These are phyloP conservation scores for Chlorophyllum brunneum DNA, from an alignment of 768 basidiomycete genomes.

Conservation along the genomic window DNA sequence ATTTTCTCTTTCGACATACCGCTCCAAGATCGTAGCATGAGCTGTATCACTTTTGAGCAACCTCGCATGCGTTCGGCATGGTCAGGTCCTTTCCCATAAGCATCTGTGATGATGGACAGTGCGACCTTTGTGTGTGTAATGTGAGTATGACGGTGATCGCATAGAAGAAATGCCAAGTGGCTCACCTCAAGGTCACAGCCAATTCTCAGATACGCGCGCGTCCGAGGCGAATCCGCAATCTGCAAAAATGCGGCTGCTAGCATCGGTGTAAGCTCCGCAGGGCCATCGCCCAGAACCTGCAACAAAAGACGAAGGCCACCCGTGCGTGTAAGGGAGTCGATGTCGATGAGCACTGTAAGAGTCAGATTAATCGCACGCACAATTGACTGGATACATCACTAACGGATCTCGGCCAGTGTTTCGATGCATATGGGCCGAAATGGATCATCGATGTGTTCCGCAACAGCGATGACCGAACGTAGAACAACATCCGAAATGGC, in stretches of 20 bases:
- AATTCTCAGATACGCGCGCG: constrained; percentile 70
- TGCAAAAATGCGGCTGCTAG: constrained; percentile 79
- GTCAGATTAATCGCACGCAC: neutral
- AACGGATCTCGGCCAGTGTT: constrained; percentile 87
- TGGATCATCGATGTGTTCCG: constrained; percentile 89
- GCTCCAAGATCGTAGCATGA: constrained; percentile 90
- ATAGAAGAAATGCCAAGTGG: neutral
- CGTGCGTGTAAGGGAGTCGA: constrained; percentile 73
- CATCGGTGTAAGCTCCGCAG: constrained; percentile 73
- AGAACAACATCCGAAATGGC: constrained; percentile 75
- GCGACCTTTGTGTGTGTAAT: constrained; percentile 53
- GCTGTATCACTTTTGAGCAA: constrained; percentile 71
- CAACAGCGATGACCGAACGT: constrained; percentile 88
- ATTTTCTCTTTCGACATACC: constrained; percentile 41
- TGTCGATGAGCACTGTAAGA: constrained; percentile 76
- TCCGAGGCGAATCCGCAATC: constrained; percentile 81
- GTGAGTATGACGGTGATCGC: neutral
- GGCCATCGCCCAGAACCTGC: constrained; percentile 87
- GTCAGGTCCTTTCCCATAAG: constrained; percentile 78
- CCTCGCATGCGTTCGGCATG: constrained; percentile 78
- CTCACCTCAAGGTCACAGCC: constrained; percentile 88
- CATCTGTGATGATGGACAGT: constrained; percentile 87
- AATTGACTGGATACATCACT: constrained; percentile 23
- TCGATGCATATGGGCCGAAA: constrained; percentile 80
- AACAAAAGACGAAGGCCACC: constrained; percentile 86